Conservation (phyloP, 208 protist genomes). For the Wallacemonas sp. region DNA sequence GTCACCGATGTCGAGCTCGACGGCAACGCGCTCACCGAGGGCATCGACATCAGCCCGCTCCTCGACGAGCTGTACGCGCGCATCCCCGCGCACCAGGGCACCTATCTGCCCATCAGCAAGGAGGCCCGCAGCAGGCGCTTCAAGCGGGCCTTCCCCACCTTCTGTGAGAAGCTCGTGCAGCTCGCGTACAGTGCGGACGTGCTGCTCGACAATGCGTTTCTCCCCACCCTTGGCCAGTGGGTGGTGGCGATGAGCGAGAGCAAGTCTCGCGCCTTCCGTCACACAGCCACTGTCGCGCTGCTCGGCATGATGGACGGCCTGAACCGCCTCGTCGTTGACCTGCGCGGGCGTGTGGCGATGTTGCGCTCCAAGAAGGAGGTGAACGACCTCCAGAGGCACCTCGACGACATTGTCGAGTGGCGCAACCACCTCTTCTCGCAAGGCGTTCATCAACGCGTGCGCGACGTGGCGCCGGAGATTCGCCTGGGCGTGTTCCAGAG, state of each 20-base stretch:
- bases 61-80: constrained; percentile 87
- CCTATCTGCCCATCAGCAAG: constrained; percentile 81
- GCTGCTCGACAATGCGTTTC: constrained; percentile 54
- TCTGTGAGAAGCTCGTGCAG: constrained; percentile 69
- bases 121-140: constrained; percentile 70
- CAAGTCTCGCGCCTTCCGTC: constrained; percentile 84
- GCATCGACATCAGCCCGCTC: constrained; percentile 59
- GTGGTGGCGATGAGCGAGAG: constrained; percentile 90
- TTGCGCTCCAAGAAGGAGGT: constrained; percentile 53
- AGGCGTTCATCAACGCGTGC: constrained; percentile 79
- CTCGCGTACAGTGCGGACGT: constrained; percentile 56
- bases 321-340: constrained; percentile 44
- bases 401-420: constrained; percentile 52
- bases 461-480: constrained; percentile 86
- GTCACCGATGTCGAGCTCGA: constrained; percentile 75
- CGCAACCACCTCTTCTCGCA: constrained; percentile 83
- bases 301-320: constrained; percentile 79
- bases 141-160: constrained; percentile 54
- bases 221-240: constrained; percentile 73
- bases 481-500: constrained; percentile 70
- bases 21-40: constrained; percentile 50
- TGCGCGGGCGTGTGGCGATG: constrained; percentile 50
- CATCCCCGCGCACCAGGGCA: constrained; percentile 64
- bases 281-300: constrained; percentile 77
- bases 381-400: constrained; percentile 40